Conservation (phyloP, 768 basidiomycete species). For the Kwoniella pini region DNA sequence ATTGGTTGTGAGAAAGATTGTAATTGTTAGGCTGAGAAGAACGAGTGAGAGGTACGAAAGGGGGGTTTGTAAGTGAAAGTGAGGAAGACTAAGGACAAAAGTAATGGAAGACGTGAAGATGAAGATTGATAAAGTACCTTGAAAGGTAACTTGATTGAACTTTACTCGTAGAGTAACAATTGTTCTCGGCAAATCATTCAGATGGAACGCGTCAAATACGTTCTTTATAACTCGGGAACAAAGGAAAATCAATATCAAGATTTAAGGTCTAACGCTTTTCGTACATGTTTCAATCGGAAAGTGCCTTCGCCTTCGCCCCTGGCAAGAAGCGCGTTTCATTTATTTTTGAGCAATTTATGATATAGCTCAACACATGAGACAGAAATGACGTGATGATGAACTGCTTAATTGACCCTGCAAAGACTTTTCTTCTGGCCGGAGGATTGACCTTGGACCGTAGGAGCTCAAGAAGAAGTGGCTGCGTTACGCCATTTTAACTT, state of each 20-base stretch:
- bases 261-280: conserved; percentile 11
- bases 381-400: not conserved
- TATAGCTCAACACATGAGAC: not conserved
- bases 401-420: not conserved
- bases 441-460: not conserved
- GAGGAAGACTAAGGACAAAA: not conserved
- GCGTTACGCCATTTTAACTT: not conserved
- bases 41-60: not conserved
- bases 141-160: not conserved
- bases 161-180: not conserved
- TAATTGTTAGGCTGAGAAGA: conserved; percentile 1
- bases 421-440: not conserved
- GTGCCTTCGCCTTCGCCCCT: not conserved
- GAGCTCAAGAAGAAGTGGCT: not conserved
- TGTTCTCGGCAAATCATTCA: no score
- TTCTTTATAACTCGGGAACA: not conserved
- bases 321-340: not conserved
- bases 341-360: not conserved
- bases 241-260: conserved; percentile 3
- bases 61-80: not conserved
- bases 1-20: conserved; percentile 3
- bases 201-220: no score
- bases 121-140: not conserved
- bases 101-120: not conserved
- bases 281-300: not conserved